A percentile compares a stretch with the other conserved stretches of the same genome.
Evolutionary conservation across 2,329 filamentous ascomycete genomes (phyloP).

Genomic region (Cladosporium colombiae): DNA sequence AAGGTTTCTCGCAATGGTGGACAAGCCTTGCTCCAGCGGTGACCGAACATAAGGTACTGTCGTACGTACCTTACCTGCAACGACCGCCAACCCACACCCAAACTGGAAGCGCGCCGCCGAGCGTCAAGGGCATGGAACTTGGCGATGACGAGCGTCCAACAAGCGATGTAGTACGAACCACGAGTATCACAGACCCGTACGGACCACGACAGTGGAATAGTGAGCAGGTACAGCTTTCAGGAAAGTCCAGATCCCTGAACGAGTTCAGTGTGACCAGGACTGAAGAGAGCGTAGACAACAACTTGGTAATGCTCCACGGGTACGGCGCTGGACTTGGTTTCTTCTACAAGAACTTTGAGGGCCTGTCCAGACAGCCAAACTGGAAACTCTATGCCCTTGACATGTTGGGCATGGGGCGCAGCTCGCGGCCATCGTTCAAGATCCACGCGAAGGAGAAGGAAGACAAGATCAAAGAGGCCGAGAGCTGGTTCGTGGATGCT

Average conservation of each 20-base stretch:
- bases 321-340: conserved; percentile 96
- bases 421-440: conserved; percentile 77
- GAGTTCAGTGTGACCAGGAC: conserved; percentile 88
- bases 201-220: conserved; percentile 85
- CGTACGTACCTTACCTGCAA: conserved; percentile 78
- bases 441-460: conserved; percentile 79
- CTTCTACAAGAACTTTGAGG: conserved; percentile 98
- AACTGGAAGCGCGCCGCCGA: conserved; percentile 56
- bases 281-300: conserved; percentile 77
- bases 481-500: conserved; percentile 94
- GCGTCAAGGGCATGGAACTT: conserved; percentile 41
- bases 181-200: conserved; percentile 66
- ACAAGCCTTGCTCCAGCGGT: conserved; percentile 75
- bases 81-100: conserved; percentile 69
- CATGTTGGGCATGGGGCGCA: conserved; percentile 92
- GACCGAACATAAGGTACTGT: conserved; percentile 86
- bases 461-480: conserved; percentile 81
- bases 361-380: conserved; percentile 72
- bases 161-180: conserved; percentile 48
- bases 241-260: conserved; percentile 84
- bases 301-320: conserved; percentile 92
- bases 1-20: conserved; percentile 95
- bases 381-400: conserved; percentile 95
- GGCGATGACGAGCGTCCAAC: conserved; percentile 34
- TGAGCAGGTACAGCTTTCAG: conserved; percentile 78